Evolutionary conservation across 768 basidiomycete genomes (phyloP), one percentile per base, ranked within the genome.

Genomic region (Auricularia cornea): DNA sequence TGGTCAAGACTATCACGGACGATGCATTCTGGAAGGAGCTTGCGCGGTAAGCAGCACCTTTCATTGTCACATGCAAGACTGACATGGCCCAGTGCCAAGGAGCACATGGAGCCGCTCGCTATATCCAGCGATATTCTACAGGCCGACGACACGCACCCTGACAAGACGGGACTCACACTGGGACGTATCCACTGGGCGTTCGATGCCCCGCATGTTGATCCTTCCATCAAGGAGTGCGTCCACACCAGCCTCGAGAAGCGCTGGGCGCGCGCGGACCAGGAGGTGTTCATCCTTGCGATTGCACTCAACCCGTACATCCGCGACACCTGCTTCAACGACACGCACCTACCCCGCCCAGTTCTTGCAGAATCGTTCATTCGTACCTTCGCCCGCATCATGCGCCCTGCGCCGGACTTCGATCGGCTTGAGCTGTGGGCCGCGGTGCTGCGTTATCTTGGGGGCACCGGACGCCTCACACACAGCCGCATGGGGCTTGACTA

Each of bases 241-340:
- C 60, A 30, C 28, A n/a, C 28, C 4, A 61, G 60, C 60, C 29
- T 61, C 35, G 60, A 61, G 12, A 61, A 61, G 33, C 60, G 60
- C 14, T 61, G 60, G 60, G 20, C 28, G 11, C 29, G 28, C 40
- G n/a, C n/a, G n/a, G n/a, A n/a, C n/a, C n/a, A n/a, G n/a, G n/a
- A n/a, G n/a, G n/a, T n/a, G n/a, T n/a, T 61, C 29, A 61, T 61
- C 28, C 33, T 44, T 44, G 28, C 60, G n/a, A n/a, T 61, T n/a
- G 23, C 40, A 3, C 33, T 61, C 60, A 61, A 61, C 33, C 60
- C 60, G 18, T 38, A 35, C 33, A 44, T 61, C 33, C 59, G 59
- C 38, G 18, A 40, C 38, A 40, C 38, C 38, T 40, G 38, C 38
- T 40, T 40, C 18, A 8, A 18, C 38, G 38, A 40, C 38, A 40